Evolutionary conservation across 1,284 basidiomycete species (phyloP), one percentile per base, ranked within the genome.

Genomic region (Pascua sp.): DNA sequence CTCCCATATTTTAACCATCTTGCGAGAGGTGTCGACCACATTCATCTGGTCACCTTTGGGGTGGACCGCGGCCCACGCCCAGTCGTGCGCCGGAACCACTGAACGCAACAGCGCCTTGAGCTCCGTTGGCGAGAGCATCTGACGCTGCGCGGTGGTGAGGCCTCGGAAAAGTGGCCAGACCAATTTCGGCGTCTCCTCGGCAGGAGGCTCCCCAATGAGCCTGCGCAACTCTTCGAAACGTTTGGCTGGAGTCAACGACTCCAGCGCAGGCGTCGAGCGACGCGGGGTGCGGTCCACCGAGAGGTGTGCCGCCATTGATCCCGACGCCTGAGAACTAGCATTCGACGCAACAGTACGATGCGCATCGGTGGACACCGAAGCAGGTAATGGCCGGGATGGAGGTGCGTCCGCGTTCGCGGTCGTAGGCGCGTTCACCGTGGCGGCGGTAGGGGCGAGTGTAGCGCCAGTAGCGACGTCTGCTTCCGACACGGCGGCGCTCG

Each of bases 1-100:
- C 36, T 57, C 56, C 54, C 56, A 58, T 16, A 12, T 32, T 32
- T 53, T 60, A 4, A 44, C 24, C 15, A 15, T 38, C 16, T 50
- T 37, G 10, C 52, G 59, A 18, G 37, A n/a, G 15, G 48, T 38
- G 10, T 50, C n/a, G 4, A 39, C 10, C 16, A 49, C 43, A 8
- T n/a, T 40, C 11, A 40, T 17, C 12, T 37, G 17, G 17, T 13
- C n/a, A 12, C 47, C 10, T 18, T 17, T 49, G 11, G 38, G 17
- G 40, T 53, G 52, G 9, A 42, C 56, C 11, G 47, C 17, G 8
- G 13, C 9, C 53, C 53, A 54, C 4, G 50, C 56, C 16, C 54
- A 51, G 24, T 60, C 56, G 45, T 53, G 53, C 11, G 49, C 43
- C 13, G 62, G 62, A 1, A 57, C 59, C 11, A 63, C 17, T 16